A percentile compares a stretch with the other conserved stretches of the same genome.
Evolutionary conservation across 148 eudicot species (phyloP).

Genomic region (Limonium bicolor): DNA sequence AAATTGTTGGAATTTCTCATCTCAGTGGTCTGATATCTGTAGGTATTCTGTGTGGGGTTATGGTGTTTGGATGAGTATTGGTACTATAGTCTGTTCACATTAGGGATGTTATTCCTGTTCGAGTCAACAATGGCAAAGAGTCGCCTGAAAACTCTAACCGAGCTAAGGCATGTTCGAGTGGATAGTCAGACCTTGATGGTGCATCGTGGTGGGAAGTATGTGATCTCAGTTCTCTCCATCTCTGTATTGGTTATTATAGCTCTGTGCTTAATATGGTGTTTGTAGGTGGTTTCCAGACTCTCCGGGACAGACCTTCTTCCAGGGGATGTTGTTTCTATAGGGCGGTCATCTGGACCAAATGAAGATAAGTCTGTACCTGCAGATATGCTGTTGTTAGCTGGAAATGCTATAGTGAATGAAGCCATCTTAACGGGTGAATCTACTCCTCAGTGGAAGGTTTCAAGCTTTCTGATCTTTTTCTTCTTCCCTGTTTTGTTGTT

Average conservation of each 20-base stretch:
- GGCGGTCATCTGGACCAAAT: conserved; percentile 64
- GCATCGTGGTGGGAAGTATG: conserved; percentile 94
- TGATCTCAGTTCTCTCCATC: conserved; percentile 5
- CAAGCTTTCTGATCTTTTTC: conserved; percentile 11
- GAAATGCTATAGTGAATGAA: conserved; percentile 94
- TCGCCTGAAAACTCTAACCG: conserved; percentile 90
- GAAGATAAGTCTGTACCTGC: conserved; percentile 96
- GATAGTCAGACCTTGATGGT: conserved; percentile 84
- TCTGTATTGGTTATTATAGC: conserved; percentile 3
- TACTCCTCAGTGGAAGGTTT: conserved; percentile 99
- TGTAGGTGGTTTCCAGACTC: conserved; percentile 82
- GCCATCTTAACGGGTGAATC: conserved; percentile 99
- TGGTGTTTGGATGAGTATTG: conserved; percentile 99
- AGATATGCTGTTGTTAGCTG: conserved; percentile 88
- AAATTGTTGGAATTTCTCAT: neutral
- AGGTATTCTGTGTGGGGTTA: conserved; percentile 97
- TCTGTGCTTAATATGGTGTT: conserved; percentile 9
- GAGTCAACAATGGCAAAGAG: conserved; percentile 98
- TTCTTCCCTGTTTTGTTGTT: neutral
- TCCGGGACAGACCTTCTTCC: conserved; percentile 91
- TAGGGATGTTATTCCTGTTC: conserved; percentile 91
- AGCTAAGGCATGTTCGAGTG: conserved; percentile 94
- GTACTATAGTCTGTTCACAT: conserved; percentile 94
- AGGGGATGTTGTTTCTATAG: conserved; percentile 95
- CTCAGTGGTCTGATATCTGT: conserved; percentile 3